A percentile compares a stretch with the other conserved stretches of the same genome.
These are phyloP conservation scores for Aspergillus candidus DNA, from an alignment of 2,329 filamentous ascomycete genomes.

Conservation along the genomic window DNA sequence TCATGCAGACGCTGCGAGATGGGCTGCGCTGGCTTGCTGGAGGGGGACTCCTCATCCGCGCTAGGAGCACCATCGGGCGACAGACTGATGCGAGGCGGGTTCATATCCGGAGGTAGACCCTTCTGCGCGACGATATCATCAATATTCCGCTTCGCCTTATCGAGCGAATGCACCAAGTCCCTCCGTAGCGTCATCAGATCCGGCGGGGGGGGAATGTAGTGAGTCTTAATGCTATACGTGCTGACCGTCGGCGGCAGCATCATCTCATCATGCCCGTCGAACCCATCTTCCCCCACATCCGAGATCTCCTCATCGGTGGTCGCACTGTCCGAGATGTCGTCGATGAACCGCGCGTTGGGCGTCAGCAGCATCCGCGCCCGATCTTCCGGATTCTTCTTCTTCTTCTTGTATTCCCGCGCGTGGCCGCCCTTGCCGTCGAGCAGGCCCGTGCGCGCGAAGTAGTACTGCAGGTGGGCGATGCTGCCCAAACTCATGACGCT, in stretches of 20 bases:
- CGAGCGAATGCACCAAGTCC: constrained; percentile 61
- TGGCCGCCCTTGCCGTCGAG: constrained; percentile 90
- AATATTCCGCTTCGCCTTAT: constrained; percentile 63
- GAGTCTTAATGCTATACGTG: constrained; percentile 83
- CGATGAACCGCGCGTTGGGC: constrained; percentile 33
- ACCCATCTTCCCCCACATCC: constrained; percentile 51
- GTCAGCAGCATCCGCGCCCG: constrained; percentile 37
- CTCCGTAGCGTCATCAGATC: constrained; percentile 71
- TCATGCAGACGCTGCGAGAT: constrained; percentile 67
- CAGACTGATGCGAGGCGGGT: constrained; percentile 26
- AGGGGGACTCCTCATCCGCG: constrained; percentile 36
- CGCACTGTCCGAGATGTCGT: constrained; percentile 49
- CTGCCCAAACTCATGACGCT: constrained; percentile 95
- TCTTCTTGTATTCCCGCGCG: constrained; percentile 63
- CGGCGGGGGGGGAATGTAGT: constrained; percentile 75
- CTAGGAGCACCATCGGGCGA: constrained; percentile 31
- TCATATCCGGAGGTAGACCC: constrained; percentile 23
- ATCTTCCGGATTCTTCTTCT: constrained; percentile 32
- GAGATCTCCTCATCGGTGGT: constrained; percentile 36
- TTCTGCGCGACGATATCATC: constrained; percentile 38
- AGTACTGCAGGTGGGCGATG: constrained; percentile 96
- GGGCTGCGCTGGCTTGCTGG: constrained; percentile 13
- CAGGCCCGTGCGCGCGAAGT: constrained; percentile 90
- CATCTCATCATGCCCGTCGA: constrained; percentile 56
- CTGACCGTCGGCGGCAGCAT: constrained; percentile 97